Base-by-base conservation (phyloP, 2,329 filamentous ascomycete genomes). In the Tolypocladium ophioglossoides region DNA sequence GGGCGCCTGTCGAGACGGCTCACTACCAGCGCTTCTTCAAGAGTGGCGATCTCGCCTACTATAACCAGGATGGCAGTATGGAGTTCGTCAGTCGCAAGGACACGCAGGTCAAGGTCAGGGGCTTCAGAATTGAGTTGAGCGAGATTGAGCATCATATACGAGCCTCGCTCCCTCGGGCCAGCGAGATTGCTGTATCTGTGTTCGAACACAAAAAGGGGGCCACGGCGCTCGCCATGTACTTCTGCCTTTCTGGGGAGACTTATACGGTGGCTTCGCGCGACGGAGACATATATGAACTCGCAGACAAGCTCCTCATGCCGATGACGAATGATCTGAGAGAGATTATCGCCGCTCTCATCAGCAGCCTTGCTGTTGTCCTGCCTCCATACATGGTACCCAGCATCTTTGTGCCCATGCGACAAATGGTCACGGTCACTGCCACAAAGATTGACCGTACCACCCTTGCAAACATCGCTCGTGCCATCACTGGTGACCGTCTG, bases 401-500 rank as follows among this genome's bases (percentile, higher is more conserved):
- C 8, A 35, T 53, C 22, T 59, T 56, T 22, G 37, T 61, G 10
- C 53, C 55, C 9, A 37, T 54, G 32, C 50, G 34, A 12, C 38
- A 39, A 12, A 61, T 58, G 52, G 56, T 58, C 5, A 55, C 57
- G 20, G 55, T 58, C 30, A 55, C 52, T 11, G 57, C 59, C 1
- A 56, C 52, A 24, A 61, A 61, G 51, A n/a, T 59, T 6, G 58
- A 61, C 38, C 52, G 59, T 18, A 58, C 55, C 39, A 48, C 49
- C 35, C 49, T 51, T 11, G 12, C 20, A 7, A 27, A 39, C 24
- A 18, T 51, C 14, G 32, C 35, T 10, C 16, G 12, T 20, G 10
- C 34, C 30, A 50, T 50, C 10, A 50, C 47, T 16, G 47, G 47
- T 20, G 32, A 50, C 18, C 30, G n/a, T 7, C 32, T 50, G n/a